phyloP scores from a whole-genome alignment of 441 rosid species.

The Erodium trifolium region DNA sequence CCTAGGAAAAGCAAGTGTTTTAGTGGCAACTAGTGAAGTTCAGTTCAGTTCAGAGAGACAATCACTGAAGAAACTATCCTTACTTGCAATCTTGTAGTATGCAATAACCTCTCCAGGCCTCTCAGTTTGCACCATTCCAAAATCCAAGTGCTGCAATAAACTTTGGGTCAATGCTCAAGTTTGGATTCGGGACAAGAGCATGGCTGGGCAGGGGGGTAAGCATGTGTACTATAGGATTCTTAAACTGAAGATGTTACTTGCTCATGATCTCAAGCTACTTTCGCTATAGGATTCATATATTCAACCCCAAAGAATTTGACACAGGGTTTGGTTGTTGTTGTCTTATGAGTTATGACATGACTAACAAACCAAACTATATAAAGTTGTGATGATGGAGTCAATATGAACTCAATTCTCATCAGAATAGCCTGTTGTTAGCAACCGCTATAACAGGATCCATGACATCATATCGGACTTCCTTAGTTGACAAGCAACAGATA shows the following conservation, averaged over 20 bases:
- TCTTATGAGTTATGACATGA: too few species aligned
- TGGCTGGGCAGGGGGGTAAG: neutral
- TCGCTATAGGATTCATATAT: neutral
- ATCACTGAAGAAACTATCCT: slow-evolving; percentile 27
- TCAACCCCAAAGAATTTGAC: too few species aligned
- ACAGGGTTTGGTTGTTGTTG: too few species aligned
- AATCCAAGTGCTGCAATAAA: slow-evolving; percentile 71
- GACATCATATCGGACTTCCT: too few species aligned
- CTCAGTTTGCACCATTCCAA: slow-evolving; percentile 56
- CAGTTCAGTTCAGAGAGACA: slow-evolving; percentile 16
- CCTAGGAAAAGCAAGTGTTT: slow-evolving; percentile 36
- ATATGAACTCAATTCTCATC: too few species aligned
- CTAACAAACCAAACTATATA: too few species aligned
- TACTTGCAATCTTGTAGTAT: slow-evolving; percentile 91
- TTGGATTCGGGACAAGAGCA: neutral
- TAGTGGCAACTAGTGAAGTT: slow-evolving; percentile 18
- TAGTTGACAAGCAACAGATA: too few species aligned
- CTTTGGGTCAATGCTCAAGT: slow-evolving; percentile 14
- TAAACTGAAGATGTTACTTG: neutral
- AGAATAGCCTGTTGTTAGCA: too few species aligned
- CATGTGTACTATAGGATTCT: neutral
- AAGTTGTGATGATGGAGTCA: too few species aligned
- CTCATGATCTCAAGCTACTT: neutral
- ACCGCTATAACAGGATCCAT: too few species aligned
- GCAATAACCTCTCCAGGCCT: slow-evolving; percentile 91